Base-by-base conservation (phyloP, 2,329 filamentous ascomycete genomes). In the Pyrenochaeta sp. region DNA sequence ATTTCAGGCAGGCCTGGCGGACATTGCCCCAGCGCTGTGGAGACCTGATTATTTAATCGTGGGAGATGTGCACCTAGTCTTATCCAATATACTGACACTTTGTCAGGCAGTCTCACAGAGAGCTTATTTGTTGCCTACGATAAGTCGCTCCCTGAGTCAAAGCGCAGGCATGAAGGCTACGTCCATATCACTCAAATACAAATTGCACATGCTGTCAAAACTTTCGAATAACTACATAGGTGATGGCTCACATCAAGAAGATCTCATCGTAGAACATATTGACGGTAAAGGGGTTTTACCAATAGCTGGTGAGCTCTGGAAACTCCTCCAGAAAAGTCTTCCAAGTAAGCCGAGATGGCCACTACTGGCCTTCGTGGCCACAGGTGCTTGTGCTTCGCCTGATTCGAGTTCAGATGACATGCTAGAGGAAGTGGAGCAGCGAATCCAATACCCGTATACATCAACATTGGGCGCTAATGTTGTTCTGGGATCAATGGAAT, bases 21-120 rank as follows among this genome's bases (percentile, higher is more conserved):
- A 75, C 32, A 45, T 79, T 5, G 74, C 72, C 32, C 79, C 79
- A 3, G 53, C 64, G 4, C 39, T 80, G 23, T 82, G 75, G 74
- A 72, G 69, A 41, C 72, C 74, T 6, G 73, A 68, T 6, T 76
- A 77, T 54, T 56, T 75, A 15, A 49, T 51, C 15, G 73, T 77
- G 64, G 36, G 54, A 36, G 12, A 35, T 7, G 21, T 18, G 12
- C 5, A 29, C 39, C 7, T 29, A 2, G 14, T 15, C 21, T 7
- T 29, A 50, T 20, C 10, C 2, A 21, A 14, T n/a, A 30, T 23
- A 15, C 58, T 68, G 9, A 68, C 41, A 20, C 23, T 2, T 23
- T 7, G 6, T 23, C 17, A 75, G 73, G 61, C 68, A 27, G 51
- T 75, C 9, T 67, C 69, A 6, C 64, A 69, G 35, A 67, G 76